Conservation (phyloP, 2,329 filamentous ascomycete genomes). For the Sarocladiaceae sp. region DNA sequence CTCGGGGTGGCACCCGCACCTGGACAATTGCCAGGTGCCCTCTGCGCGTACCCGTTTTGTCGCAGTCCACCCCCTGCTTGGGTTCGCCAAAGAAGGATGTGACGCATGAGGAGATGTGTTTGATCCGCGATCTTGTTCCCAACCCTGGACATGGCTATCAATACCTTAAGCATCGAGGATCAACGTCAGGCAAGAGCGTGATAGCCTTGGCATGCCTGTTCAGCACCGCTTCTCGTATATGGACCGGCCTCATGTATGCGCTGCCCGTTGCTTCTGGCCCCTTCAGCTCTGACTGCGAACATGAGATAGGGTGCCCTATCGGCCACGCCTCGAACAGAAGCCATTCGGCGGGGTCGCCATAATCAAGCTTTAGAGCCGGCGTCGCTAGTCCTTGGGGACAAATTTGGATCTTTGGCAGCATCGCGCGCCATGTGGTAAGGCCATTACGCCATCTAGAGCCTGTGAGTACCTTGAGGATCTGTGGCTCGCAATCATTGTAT, state of each 20-base stretch:
- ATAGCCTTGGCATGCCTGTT: too few species aligned
- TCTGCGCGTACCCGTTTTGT: background rate
- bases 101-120: background rate
- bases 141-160: background rate
- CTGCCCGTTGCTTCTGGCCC: background rate
- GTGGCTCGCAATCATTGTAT: too few species aligned
- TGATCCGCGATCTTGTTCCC: conserved; percentile 6
- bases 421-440: too few species aligned
- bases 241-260: background rate
- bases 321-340: too few species aligned
- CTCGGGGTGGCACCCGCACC: background rate
- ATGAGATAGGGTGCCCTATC: background rate
- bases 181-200: background rate
- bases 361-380: conserved; percentile 2
- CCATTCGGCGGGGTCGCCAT: too few species aligned
- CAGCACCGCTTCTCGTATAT: background rate
- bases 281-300: background rate
- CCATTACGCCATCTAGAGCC: too few species aligned
- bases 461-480: too few species aligned
- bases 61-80: background rate
- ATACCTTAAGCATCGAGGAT: background rate
- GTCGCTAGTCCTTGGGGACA: background rate
- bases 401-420: background rate
- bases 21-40: background rate
- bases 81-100: background rate